Conservation (phyloP, 164 flowering plant genomes). For the Macadamia integrifolia region DNA sequence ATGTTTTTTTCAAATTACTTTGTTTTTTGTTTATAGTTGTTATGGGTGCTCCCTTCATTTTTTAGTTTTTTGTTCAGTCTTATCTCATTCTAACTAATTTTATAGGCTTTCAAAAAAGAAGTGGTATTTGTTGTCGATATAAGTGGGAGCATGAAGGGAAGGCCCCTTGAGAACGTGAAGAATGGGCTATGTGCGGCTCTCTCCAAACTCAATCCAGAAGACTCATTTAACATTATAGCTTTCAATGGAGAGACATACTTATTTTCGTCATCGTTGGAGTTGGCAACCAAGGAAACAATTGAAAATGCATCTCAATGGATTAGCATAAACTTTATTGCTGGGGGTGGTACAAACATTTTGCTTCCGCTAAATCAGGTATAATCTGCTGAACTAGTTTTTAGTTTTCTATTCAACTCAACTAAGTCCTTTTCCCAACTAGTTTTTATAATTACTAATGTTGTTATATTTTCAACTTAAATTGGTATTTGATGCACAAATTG, state of each 20-base stretch:
- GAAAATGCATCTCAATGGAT: constrained; percentile 76
- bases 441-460: too few species aligned
- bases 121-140: constrained; percentile 76
- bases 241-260: constrained; percentile 54
- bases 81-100: constrained; percentile 15
- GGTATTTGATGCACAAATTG: too few species aligned
- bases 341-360: constrained; percentile 69
- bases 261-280: constrained; percentile 68
- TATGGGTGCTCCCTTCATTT: neutral
- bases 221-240: constrained; percentile 73
- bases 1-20: neutral
- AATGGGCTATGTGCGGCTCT: constrained; percentile 52
- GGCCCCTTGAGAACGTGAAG: constrained; percentile 61
- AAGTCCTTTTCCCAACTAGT: too few species aligned
- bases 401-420: neutral
- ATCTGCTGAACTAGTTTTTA: neutral
- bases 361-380: constrained; percentile 66
- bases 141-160: constrained; percentile 89
- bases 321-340: constrained; percentile 43
- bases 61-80: neutral
- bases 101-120: constrained; percentile 70
- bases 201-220: constrained; percentile 49
- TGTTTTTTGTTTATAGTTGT: neutral
- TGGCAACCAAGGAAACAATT: constrained; percentile 51
- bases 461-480: too few species aligned